phyloP scores from a whole-genome alignment of 306 rosid species.

The Leucaena leucocephala region DNA sequence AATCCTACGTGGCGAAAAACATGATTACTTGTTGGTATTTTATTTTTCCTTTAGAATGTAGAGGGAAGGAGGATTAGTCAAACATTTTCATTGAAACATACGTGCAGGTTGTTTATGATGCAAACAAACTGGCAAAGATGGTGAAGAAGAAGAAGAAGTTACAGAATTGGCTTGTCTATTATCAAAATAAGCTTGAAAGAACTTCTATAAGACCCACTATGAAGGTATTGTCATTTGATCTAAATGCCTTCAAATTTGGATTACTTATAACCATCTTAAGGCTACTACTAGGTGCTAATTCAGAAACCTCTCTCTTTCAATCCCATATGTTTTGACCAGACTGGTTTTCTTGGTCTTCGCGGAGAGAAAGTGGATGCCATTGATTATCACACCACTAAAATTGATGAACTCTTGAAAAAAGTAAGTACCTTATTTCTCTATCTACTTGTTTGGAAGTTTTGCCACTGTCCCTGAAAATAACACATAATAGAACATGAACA shows the following conservation, averaged over 20 bases:
- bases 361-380: constrained; percentile 82
- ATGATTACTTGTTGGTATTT: neutral
- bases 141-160: constrained; percentile 81
- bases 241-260: constrained; percentile 22
- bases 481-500: neutral
- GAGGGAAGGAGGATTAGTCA: constrained; percentile 11
- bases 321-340: constrained; percentile 50
- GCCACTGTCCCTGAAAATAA: neutral
- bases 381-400: constrained; percentile 64
- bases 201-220: constrained; percentile 54
- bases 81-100: constrained; percentile 28
- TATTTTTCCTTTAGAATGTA: too few species aligned
- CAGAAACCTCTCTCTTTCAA: constrained; percentile 17
- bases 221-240: constrained; percentile 59
- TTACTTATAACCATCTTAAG: constrained; percentile 11
- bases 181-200: constrained; percentile 73
- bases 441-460: constrained; percentile 18
- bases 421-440: constrained; percentile 52
- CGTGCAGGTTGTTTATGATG: constrained; percentile 78
- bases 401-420: constrained; percentile 65
- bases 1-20: neutral
- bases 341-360: constrained; percentile 84
- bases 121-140: constrained; percentile 72
- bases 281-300: neutral
- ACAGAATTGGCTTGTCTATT: constrained; percentile 86